Evolutionary conservation across 2,329 filamentous ascomycete species (phyloP).

Genomic region (Cryphonectria japonica): DNA sequence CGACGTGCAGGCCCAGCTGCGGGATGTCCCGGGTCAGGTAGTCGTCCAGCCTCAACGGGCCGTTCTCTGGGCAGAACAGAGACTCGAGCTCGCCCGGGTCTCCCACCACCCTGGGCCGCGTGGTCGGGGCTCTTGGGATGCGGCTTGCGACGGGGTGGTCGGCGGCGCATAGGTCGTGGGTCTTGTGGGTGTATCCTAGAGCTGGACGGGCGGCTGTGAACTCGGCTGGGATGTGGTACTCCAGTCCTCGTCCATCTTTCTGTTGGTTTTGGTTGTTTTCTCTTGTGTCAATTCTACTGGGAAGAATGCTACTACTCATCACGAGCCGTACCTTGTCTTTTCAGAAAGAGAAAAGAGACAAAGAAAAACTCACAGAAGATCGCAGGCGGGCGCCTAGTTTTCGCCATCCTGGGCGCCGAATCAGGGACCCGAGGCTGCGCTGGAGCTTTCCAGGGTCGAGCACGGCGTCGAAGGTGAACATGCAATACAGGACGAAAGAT

Average conservation of each 20-base stretch:
- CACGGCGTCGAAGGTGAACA: conserved; percentile 37
- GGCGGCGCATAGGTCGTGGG: conserved; percentile 36
- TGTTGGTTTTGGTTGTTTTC: too few relatives aligned
- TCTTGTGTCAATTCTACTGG: too few relatives aligned
- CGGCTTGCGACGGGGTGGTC: conserved; percentile 42
- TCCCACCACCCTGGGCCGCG: conserved; percentile 33
- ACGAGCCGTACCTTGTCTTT: neutral
- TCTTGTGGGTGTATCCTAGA: conserved; percentile 40
- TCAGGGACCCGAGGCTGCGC: conserved; percentile 21
- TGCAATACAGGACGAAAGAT: conserved; percentile 33
- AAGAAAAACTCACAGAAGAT: conserved; percentile 28
- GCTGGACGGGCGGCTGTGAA: conserved; percentile 42
- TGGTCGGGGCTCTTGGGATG: conserved; percentile 35
- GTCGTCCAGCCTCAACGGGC: conserved; percentile 39
- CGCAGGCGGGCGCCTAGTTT: conserved; percentile 36
- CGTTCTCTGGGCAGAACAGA: conserved; percentile 31
- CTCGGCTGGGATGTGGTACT: conserved; percentile 45
- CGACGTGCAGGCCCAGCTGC: conserved; percentile 46
- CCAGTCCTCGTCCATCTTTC: conserved; percentile 37
- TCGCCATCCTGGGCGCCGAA: conserved; percentile 32
- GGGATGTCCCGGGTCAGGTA: conserved; percentile 45
- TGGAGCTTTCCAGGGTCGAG: conserved; percentile 34
- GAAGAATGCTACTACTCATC: too few relatives aligned
- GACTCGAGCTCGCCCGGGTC: conserved; percentile 33
- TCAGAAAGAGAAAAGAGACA: conserved; percentile 1